Base-by-base conservation (phyloP, 768 basidiomycete genomes). In the Pisolithus albus region DNA sequence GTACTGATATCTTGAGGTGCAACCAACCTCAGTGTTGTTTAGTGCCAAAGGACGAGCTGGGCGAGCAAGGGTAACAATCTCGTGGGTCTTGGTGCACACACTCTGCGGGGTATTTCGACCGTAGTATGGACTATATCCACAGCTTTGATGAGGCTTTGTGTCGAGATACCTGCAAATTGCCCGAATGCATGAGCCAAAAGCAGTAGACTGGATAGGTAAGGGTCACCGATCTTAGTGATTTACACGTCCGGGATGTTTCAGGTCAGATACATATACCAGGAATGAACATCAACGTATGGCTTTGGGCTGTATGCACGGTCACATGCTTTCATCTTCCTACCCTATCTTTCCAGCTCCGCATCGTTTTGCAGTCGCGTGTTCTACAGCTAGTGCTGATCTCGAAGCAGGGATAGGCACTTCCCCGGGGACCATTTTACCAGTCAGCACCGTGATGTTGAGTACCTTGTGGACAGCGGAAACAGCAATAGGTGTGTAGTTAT, bases 401-500 rank as follows among this genome's bases (percentile, higher is more conserved):
- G 87, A 90, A 4, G 94, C 94, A 5, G 94, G 91, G 62, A 88
- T 96, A 84, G 94, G 93, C 53, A 88, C 86, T 37, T 80, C 85
- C 1, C 89, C 89, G 7, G 88, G 89, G 66, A 90, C 84, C 9
- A 82, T 90, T 5, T 70, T 90, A 13, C 88, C 89, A 4, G 21
- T 26, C 26, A 7, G 7, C 6, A 5, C 7, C 4, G 7, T 26
- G 26, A 72, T 84, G 70, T 57, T 5, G 37, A 49, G 7, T 32
- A 23, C 53, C 47, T 51, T 26, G 34, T 40, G 72, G 81, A 88
- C 92, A 37, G 90, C 90, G 44, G 91, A 93, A 67, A 94, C 95
- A 49, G 92, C 88, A 2, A 92, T 94, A 46, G 90, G 86, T 86
- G 56, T 43, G 72, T 64, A n/a, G 15, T 1, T 46, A 24, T 24